A percentile compares a stretch with the other conserved stretches of the same genome.
These are phyloP conservation scores for Breviolum minutum DNA, from an alignment of 73 alveolate species.

Conservation along the genomic window DNA sequence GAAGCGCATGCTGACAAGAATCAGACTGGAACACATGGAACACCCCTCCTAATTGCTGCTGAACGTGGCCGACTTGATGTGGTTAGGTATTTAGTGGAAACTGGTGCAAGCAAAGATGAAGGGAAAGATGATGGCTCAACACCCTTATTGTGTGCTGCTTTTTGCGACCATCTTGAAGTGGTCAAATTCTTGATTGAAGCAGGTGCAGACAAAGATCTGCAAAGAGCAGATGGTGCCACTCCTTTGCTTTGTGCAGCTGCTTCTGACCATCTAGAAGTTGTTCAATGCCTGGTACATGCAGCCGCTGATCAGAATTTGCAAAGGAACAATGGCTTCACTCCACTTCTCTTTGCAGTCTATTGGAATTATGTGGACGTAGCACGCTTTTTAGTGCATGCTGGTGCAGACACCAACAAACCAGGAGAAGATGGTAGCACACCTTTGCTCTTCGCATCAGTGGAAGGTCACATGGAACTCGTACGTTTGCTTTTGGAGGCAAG, in stretches of 20 bases:
- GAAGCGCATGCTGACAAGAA: conserved; percentile 29
- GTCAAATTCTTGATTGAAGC: conserved; percentile 11
- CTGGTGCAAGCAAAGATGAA: conserved; percentile 44
- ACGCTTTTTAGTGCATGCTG: neutral
- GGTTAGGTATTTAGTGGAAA: conserved; percentile 20
- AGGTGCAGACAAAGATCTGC: conserved; percentile 66
- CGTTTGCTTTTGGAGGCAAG: conserved; percentile 45
- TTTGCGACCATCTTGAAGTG: conserved; percentile 22
- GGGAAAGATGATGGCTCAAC: conserved; percentile 18
- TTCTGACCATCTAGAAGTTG: conserved; percentile 44
- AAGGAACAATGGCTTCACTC: neutral
- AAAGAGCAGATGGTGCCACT: conserved; percentile 17
- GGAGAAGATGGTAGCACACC: conserved; percentile 45
- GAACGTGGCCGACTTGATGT: conserved; percentile 48
- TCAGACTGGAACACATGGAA: neutral
- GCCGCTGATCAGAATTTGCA: conserved; percentile 19
- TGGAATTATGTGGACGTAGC: conserved; percentile 10
- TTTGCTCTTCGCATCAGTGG: conserved; percentile 16
- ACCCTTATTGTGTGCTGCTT: conserved; percentile 3
- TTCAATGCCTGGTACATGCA: conserved; percentile 27
- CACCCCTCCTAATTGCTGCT: conserved; percentile 11
- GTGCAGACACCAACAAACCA: conserved; percentile 25
- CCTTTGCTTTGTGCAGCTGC: conserved; percentile 36
- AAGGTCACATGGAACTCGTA: conserved; percentile 44
- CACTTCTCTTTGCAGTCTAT: neutral